Percentiles rank a stretch among this genome's conserved stretches.
phyloP scores from a whole-genome alignment of 2,329 filamentous ascomycete species.

The Claviceps pazoutovae region DNA sequence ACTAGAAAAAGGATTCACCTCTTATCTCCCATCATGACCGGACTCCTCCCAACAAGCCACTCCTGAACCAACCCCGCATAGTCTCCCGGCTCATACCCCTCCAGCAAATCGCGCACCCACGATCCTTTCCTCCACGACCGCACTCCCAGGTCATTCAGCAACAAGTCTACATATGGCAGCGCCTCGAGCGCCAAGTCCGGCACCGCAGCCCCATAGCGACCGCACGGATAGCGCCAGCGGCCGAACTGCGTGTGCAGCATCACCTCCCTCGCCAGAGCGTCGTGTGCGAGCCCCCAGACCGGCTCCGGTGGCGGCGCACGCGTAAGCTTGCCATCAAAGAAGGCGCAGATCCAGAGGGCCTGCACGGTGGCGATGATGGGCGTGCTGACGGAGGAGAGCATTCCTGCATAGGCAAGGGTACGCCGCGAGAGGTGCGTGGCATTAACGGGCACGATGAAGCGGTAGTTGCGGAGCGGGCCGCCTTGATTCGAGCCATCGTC shows the following conservation, averaged over 20 bases:
- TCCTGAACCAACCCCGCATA: slow-evolving; percentile 1
- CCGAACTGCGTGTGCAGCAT: slow-evolving; percentile 55
- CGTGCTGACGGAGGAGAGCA: not conserved
- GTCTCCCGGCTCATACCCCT: slow-evolving; percentile 7
- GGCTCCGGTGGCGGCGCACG: not conserved
- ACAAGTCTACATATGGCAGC: slow-evolving; percentile 17
- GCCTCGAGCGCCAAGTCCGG: slow-evolving; percentile 68
- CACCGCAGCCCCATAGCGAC: slow-evolving; percentile 40
- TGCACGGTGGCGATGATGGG: not conserved
- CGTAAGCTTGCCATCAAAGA: not conserved
- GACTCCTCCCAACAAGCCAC: not conserved
- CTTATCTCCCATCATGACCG: no score
- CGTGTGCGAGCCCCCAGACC: slow-evolving; percentile 13
- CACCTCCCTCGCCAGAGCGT: slow-evolving; percentile 35
- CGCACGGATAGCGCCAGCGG: slow-evolving; percentile 53
- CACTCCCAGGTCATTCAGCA: slow-evolving; percentile 53
- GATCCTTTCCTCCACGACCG: slow-evolving; percentile 14
- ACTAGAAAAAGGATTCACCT: no score
- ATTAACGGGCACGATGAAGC: slow-evolving; percentile 1
- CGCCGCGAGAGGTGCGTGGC: not conserved
- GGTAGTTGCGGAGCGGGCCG: not conserved
- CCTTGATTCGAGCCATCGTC: not conserved
- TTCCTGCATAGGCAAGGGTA: not conserved
- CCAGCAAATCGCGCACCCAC: slow-evolving; percentile 7
- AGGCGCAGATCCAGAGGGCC: slow-evolving; percentile 1